Evolutionary conservation across 2,329 filamentous ascomycete species (phyloP).

Genomic region (Lasiodiplodia theobromae): DNA sequence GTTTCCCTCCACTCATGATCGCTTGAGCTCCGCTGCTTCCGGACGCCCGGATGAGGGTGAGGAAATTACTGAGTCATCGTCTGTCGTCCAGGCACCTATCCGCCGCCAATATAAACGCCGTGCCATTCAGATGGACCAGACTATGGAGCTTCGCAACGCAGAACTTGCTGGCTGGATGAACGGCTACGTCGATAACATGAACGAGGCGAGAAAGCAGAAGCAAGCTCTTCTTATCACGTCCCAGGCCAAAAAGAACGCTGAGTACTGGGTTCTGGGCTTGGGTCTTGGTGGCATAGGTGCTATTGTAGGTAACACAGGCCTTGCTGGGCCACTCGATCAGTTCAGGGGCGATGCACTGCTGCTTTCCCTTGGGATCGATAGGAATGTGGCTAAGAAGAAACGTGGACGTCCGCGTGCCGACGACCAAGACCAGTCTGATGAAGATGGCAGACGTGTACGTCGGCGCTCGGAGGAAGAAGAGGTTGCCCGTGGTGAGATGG

Average conservation of each 20-base stretch:
- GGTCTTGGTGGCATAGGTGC: conserved; percentile 64
- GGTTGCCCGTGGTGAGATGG: conserved; percentile 38
- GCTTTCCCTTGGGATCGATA: conserved; percentile 51
- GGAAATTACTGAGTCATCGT: conserved; percentile 42
- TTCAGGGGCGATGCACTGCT: conserved; percentile 66
- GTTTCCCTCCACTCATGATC: conserved; percentile 34
- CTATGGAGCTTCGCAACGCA: conserved; percentile 61
- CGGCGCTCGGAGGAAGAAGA: conserved; percentile 43
- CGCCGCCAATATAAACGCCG: conserved; percentile 50
- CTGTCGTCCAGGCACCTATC: conserved; percentile 47
- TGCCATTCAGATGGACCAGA: conserved; percentile 56
- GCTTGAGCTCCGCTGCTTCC: conserved; percentile 11
- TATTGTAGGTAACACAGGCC: conserved; percentile 51
- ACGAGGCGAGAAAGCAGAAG: conserved; percentile 54
- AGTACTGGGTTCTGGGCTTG: conserved; percentile 64
- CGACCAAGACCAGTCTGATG: conserved; percentile 37
- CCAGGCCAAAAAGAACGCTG: conserved; percentile 68
- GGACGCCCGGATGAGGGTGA: conserved; percentile 18
- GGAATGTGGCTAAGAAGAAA: conserved; percentile 39
- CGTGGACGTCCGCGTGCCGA: conserved; percentile 46
- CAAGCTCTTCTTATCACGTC: conserved; percentile 48
- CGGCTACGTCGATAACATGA: conserved; percentile 69
- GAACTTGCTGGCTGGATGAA: conserved; percentile 65
- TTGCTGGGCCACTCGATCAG: conserved; percentile 60
- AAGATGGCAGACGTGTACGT: conserved; percentile 44